These are phyloP conservation scores for Withania somnifera DNA, from an alignment of 305 asterid species.

Conservation along the genomic window DNA sequence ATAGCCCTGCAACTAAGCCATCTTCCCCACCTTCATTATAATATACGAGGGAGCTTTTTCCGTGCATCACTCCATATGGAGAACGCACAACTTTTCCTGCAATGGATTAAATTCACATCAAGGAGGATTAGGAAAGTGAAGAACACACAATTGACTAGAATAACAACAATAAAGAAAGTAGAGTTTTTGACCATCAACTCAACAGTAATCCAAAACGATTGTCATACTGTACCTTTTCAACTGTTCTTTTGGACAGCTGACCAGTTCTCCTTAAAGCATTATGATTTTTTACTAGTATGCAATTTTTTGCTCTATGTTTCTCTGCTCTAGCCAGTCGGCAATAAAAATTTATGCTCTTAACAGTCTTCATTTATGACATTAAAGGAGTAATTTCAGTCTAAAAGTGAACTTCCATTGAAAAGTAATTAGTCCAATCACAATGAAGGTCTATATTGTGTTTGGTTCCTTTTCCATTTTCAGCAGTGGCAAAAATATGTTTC, in stretches of 20 bases:
- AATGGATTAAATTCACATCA: conserved; percentile 6
- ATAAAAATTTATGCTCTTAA: not conserved
- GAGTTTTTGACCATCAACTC: not conserved
- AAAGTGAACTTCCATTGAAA: not conserved
- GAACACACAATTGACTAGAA: not conserved
- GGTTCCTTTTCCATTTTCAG: not conserved
- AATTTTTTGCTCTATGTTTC: too few species aligned
- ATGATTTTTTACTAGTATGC: not conserved
- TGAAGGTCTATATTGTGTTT: not conserved
- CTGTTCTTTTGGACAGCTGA: not conserved
- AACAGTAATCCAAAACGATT: not conserved
- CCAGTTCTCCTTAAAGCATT: not conserved
- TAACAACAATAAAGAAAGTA: not conserved
- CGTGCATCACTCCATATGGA: conserved; percentile 88
- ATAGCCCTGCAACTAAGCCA: conserved; percentile 75
- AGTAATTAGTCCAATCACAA: not conserved
- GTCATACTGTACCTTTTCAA: not conserved
- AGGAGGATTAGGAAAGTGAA: not conserved
- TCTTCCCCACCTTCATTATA: conserved; percentile 80
- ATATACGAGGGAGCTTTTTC: conserved; percentile 84
- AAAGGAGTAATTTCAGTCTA: not conserved
- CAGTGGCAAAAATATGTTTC: not conserved
- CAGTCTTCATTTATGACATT: not conserved
- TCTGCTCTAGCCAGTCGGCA: not conserved
- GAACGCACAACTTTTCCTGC: conserved; percentile 81